Percentiles rank a stretch among this genome's conserved stretches.
Evolutionary conservation across 305 asterid species (phyloP).

Genomic region (Solanum hybrid): DNA sequence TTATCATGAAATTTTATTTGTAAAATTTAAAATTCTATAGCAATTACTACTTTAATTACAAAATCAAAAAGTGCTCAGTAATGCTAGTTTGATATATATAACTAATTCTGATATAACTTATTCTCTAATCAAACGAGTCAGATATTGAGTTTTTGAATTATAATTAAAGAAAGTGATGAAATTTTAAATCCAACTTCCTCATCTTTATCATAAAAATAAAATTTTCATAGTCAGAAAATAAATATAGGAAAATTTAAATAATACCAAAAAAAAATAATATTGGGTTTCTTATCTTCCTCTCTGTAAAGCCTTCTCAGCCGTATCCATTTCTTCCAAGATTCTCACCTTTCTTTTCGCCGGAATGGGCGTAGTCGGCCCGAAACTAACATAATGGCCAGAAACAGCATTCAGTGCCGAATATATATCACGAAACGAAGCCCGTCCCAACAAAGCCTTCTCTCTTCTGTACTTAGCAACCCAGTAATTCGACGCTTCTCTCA

Average conservation of each 20-base stretch:
- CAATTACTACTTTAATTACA: too few relatives aligned
- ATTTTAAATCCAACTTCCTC: background rate
- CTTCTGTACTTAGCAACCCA: slow-evolving; percentile 96
- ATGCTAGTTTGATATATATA: too few relatives aligned
- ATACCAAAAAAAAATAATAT: background rate
- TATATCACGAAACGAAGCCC: slow-evolving; percentile 76
- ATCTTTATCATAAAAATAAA: background rate
- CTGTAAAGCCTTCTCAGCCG: slow-evolving; percentile 76
- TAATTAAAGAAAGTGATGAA: background rate
- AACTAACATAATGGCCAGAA: slow-evolving; percentile 86
- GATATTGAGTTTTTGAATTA: background rate
- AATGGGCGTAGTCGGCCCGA: slow-evolving; percentile 88
- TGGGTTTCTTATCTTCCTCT: slow-evolving; percentile 50
- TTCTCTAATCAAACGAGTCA: too few relatives aligned
- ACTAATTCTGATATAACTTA: too few relatives aligned
- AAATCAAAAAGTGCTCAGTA: too few relatives aligned
- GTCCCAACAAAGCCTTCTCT: slow-evolving; percentile 65
- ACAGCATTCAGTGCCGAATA: slow-evolving; percentile 91
- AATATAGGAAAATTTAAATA: background rate
- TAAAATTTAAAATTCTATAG: too few relatives aligned
- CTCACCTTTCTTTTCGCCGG: slow-evolving; percentile 83
- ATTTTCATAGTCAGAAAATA: background rate
- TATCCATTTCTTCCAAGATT: slow-evolving; percentile 85
- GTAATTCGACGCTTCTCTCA: slow-evolving; percentile 58
- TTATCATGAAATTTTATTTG: background rate